These are phyloP conservation scores for Castanopsis chinensis DNA, from an alignment of 306 rosid species.

Conservation along the genomic window DNA sequence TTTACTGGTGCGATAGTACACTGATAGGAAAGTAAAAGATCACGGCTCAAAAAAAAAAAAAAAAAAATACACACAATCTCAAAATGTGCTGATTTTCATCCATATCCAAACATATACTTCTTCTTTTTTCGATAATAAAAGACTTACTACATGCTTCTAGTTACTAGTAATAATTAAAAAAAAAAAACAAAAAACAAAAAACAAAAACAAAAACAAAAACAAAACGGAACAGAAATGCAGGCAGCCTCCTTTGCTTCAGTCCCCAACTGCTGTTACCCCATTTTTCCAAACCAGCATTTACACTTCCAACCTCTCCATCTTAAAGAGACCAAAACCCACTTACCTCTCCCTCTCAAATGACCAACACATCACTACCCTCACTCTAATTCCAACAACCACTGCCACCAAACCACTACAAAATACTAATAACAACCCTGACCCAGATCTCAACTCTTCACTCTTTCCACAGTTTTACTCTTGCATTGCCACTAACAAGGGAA, in stretches of 20 bases:
- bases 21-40: no score
- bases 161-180: no score
- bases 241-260: conserved; percentile 38
- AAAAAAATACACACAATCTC: no score
- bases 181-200: no score
- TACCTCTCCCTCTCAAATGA: conserved; percentile 39
- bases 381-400: conserved; percentile 40
- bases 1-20: no score
- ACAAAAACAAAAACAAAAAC: no score
- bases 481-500: conserved; percentile 17
- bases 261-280: conserved; percentile 48
- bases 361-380: conserved; percentile 22
- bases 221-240: no score
- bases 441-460: conserved; percentile 33
- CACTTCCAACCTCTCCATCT: conserved; percentile 32
- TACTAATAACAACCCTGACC: conserved; percentile 30
- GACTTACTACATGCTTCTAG: no score
- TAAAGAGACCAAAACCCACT: conserved; percentile 25
- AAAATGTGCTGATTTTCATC: no score
- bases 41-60: no score
- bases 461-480: conserved; percentile 42
- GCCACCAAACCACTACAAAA: conserved; percentile 34
- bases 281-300: conserved; percentile 28
- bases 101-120: no score
- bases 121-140: no score